phyloP scores from a whole-genome alignment of 2,329 filamentous ascomycete genomes.

The Cladosporium oxysporum region DNA sequence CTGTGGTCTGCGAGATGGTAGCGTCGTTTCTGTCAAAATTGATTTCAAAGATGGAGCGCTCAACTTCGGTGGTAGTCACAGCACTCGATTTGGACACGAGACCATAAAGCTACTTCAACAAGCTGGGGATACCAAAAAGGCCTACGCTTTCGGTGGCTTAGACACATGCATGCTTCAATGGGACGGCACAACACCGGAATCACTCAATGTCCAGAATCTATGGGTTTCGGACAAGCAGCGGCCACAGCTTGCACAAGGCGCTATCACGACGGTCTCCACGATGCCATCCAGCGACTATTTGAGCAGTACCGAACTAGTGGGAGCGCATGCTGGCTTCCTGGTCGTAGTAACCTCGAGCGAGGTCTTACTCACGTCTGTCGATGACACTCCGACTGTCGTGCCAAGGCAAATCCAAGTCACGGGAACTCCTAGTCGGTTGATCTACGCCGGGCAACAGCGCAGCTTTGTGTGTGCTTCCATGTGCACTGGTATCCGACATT shows the following conservation, averaged over 20 bases:
- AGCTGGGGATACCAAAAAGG: slow-evolving; percentile 20
- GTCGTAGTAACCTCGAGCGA: slow-evolving; percentile 30
- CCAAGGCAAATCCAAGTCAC: slow-evolving; percentile 33
- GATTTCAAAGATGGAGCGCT: neutral
- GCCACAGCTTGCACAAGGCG: slow-evolving; percentile 31
- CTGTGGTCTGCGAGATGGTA: slow-evolving; percentile 36
- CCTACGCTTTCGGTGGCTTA: slow-evolving; percentile 30
- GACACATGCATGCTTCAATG: slow-evolving; percentile 32
- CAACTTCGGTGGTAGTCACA: slow-evolving; percentile 19
- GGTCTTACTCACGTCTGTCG: slow-evolving; percentile 27
- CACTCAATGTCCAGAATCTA: slow-evolving; percentile 29
- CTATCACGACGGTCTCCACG: slow-evolving; percentile 27
- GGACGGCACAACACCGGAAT: slow-evolving; percentile 21
- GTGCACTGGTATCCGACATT: slow-evolving; percentile 37
- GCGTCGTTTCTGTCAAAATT: slow-evolving; percentile 26
- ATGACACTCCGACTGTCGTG: slow-evolving; percentile 25
- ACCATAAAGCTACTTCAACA: slow-evolving; percentile 30
- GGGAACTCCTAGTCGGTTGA: slow-evolving; percentile 35
- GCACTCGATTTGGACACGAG: slow-evolving; percentile 28
- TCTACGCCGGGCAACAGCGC: slow-evolving; percentile 33
- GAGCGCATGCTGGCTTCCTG: slow-evolving; percentile 26
- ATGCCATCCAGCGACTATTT: slow-evolving; percentile 28
- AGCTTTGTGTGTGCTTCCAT: slow-evolving; percentile 53
- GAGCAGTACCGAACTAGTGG: slow-evolving; percentile 18
- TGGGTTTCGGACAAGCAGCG: slow-evolving; percentile 33